Percentiles rank a stretch among this genome's conserved stretches.
These are phyloP conservation scores for Boletus reticulatus DNA, from an alignment of 768 basidiomycete genomes.

Conservation along the genomic window DNA sequence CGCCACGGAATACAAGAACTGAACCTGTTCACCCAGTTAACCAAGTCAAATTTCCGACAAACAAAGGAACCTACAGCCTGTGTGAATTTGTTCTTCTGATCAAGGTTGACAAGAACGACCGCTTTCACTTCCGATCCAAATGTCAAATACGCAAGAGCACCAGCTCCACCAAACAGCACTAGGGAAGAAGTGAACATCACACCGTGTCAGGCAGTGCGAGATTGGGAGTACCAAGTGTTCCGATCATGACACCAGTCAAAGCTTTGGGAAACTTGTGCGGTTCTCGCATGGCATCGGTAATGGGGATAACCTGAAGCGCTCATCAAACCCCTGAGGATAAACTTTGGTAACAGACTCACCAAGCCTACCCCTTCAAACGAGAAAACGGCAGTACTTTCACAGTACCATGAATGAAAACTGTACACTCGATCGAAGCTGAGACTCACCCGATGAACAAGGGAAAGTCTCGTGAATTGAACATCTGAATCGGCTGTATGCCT, in stretches of 20 bases:
- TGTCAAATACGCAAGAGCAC: conserved; percentile 81
- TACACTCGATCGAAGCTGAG: background rate
- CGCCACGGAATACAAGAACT: conserved; percentile 88
- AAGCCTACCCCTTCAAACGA: conserved; percentile 98
- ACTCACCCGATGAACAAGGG: conserved; percentile 88
- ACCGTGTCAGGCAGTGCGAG: background rate
- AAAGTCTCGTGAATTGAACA: conserved; percentile 91
- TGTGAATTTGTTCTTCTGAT: conserved; percentile 78
- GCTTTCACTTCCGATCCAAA: conserved; percentile 88
- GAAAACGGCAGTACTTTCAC: conserved; percentile 87
- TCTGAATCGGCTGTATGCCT: conserved; percentile 75
- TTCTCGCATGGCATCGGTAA: conserved; percentile 95
- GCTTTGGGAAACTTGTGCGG: conserved; percentile 90
- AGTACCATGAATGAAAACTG: conserved; percentile 1
- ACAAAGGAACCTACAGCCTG: conserved; percentile 63
- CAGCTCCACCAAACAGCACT: conserved; percentile 88
- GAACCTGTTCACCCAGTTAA: conserved; percentile 45
- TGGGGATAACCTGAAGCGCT: conserved; percentile 75
- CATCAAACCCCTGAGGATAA: background rate
- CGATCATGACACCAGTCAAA: conserved; percentile 89
- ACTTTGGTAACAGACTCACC: conserved; percentile 39
- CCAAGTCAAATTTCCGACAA: conserved; percentile 3
- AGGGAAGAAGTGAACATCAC: conserved; percentile 10
- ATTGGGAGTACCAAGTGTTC: conserved; percentile 56
- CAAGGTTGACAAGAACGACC: conserved; percentile 92